Percentiles rank a stretch among this genome's conserved stretches.
These are phyloP conservation scores for Yamadazyma siamensis DNA, from an alignment of 1,139 yeast species.

Conservation along the genomic window DNA sequence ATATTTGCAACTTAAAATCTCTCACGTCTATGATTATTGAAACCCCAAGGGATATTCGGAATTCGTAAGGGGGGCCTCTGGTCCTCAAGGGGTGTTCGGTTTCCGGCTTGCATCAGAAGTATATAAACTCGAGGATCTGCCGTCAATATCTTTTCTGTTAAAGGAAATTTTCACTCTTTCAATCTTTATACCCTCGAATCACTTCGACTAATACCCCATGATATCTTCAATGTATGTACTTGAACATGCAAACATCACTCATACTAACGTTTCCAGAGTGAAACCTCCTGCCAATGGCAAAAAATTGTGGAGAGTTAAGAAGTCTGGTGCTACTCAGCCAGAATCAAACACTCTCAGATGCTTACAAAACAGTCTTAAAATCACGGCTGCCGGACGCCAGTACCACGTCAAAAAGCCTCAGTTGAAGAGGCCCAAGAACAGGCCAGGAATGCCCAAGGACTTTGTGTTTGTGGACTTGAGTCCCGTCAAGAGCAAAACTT, in stretches of 20 bases:
- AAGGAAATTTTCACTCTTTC: conserved; percentile 1
- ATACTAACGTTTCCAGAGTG: conserved; percentile 16
- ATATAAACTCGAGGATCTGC: conserved; percentile 6
- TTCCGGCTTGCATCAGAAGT: too few species aligned
- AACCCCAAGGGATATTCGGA: too few species aligned
- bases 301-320: conserved; percentile 47
- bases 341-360: conserved; percentile 29
- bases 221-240: conserved; percentile 16
- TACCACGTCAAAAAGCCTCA: conserved; percentile 43
- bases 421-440: conserved; percentile 48
- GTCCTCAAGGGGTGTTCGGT: too few species aligned
- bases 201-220: conserved; percentile 15
- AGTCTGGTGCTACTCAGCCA: conserved; percentile 20
- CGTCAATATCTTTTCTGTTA: conserved; percentile 1
- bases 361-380: conserved; percentile 43
- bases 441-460: conserved; percentile 51
- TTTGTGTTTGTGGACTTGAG: conserved; percentile 55
- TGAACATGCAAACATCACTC: background rate
- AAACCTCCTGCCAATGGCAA: conserved; percentile 48
- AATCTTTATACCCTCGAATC: conserved; percentile 1
- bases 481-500: conserved; percentile 44
- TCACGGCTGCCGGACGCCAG: conserved; percentile 33
- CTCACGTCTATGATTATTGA: background rate
- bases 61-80: too few species aligned
- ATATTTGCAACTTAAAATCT: conserved; percentile 4